Evolutionary conservation across 352 stramenopile species (phyloP), one percentile per base, ranked within the genome.

Genomic region (Globisporangium viniferum): DNA sequence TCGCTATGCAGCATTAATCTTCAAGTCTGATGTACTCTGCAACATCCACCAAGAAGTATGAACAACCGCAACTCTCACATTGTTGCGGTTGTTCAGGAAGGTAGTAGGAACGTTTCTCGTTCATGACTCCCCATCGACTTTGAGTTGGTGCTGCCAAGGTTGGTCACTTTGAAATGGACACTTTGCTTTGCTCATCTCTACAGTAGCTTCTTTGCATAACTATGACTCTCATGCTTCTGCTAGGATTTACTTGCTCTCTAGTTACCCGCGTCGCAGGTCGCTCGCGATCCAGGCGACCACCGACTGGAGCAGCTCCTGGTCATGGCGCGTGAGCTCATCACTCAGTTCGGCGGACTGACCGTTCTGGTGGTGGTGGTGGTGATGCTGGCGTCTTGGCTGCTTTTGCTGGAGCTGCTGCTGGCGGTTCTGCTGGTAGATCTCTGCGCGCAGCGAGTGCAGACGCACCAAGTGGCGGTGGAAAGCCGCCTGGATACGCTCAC

Each of bases 391-490:
- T 41, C 33, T 59, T 5, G 35, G 2, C 3, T 59, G 33, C 35
- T 57, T 44, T 44, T 69, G 41, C 20, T 61, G 29, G 9, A 54
- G 54, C n/a, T 57, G 57, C 29, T 70, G 70, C 29, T 49, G 33
- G 14, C 36, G 36, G 8, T 31, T 48, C 15, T 67, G 63, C 22
- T 74, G 67, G 48, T 70, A 68, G 5, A 48, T 60, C 7, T 67
- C 64, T 39, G 82, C 69, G 18, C 72, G 61, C 20, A 74, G 65
- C 41, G 67, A 71, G 62, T 90, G 81, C 27, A 92, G 68, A 15
- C 82, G 81, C 55, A 89, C 76, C 33, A 94, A 73, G 67, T 94
- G 84, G 36, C 82, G 82, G 53, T 82, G 74, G 57, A 92, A 94
- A 12, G 81, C 72, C 20, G 79, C 80, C 24, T 88, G 70, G 15